A percentile compares a stretch with the other conserved stretches of the same genome.
These are phyloP conservation scores for Erodium chrysanthum DNA, from an alignment of 441 rosid genomes.

Conservation along the genomic window DNA sequence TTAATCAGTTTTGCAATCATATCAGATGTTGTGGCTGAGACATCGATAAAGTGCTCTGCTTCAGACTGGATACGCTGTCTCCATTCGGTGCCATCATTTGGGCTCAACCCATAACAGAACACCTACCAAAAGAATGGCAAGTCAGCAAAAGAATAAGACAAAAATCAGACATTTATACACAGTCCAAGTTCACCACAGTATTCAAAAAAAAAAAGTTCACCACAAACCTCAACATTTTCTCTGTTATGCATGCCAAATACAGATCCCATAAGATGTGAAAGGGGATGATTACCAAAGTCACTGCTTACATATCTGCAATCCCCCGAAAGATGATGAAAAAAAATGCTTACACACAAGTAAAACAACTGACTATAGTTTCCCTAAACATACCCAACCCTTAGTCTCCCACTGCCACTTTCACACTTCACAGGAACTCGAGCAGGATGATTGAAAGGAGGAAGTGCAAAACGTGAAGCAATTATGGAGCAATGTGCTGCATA, in stretches of 20 bases:
- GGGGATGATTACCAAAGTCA: slow-evolving; percentile 97
- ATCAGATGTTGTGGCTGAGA: slow-evolving; percentile 81
- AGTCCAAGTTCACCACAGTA: slow-evolving; percentile 15
- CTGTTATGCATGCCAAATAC: slow-evolving; percentile 95
- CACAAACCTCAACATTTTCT: slow-evolving; percentile 71
- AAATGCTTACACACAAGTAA: background rate
- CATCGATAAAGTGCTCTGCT: slow-evolving; percentile 86
- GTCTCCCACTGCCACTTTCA: slow-evolving; percentile 59
- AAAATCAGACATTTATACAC: background rate
- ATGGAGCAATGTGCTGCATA: slow-evolving; percentile 91
- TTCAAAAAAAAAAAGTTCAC: no score
- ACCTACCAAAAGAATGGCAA: slow-evolving; percentile 30
- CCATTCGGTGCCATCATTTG: slow-evolving; percentile 95
- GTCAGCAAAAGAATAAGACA: background rate
- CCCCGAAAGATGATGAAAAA: background rate
- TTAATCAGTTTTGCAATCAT: slow-evolving; percentile 76
- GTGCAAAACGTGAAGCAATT: slow-evolving; percentile 82
- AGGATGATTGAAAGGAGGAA: slow-evolving; percentile 66
- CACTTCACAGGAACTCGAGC: slow-evolving; percentile 49
- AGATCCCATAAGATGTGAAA: slow-evolving; percentile 99
- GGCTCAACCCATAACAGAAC: slow-evolving; percentile 91
- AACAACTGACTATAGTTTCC: background rate
- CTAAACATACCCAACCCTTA: slow-evolving; percentile 61
- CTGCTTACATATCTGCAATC: slow-evolving; percentile 55
- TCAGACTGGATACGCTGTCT: slow-evolving; percentile 83